phyloP scores from a whole-genome alignment of 148 eudicot genomes.

The Chenopodium quinoa region DNA sequence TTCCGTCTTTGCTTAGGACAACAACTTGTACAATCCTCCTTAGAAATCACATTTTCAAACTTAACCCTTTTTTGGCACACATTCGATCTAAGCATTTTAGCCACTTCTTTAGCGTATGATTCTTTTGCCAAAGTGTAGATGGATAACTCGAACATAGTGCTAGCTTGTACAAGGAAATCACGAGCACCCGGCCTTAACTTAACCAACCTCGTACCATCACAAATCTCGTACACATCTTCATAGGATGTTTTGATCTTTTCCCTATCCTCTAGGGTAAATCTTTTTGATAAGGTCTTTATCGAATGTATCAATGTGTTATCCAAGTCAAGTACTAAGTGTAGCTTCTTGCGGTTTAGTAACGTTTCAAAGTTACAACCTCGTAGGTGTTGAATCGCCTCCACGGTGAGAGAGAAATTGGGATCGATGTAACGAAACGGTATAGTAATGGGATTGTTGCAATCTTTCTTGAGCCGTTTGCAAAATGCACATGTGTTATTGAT shows the following conservation, averaged over 20 bases:
- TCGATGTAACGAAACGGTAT: slow-evolving; percentile 9
- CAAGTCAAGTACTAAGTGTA: slow-evolving; percentile 21
- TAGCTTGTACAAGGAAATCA: background rate
- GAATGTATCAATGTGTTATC: slow-evolving; percentile 22
- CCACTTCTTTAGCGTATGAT: background rate
- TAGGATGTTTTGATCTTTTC: background rate
- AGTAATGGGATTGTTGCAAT: background rate
- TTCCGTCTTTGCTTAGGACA: background rate
- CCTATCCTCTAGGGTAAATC: background rate
- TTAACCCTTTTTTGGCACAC: background rate
- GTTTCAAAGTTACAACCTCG: background rate
- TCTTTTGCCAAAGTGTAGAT: slow-evolving; percentile 8
- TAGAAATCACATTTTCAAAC: background rate
- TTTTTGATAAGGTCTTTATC: background rate
- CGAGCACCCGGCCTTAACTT: slow-evolving; percentile 20
- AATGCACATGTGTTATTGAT: background rate
- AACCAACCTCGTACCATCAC: background rate
- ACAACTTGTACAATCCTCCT: background rate
- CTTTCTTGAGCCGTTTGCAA: background rate
- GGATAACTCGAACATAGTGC: slow-evolving; percentile 21
- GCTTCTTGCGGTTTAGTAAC: slow-evolving; percentile 14
- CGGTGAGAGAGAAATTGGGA: background rate
- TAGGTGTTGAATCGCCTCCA: background rate
- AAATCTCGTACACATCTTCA: background rate
- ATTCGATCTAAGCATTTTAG: background rate